Conservation (phyloP, 2,329 filamentous ascomycete species). For the Gremmenia infestans region DNA sequence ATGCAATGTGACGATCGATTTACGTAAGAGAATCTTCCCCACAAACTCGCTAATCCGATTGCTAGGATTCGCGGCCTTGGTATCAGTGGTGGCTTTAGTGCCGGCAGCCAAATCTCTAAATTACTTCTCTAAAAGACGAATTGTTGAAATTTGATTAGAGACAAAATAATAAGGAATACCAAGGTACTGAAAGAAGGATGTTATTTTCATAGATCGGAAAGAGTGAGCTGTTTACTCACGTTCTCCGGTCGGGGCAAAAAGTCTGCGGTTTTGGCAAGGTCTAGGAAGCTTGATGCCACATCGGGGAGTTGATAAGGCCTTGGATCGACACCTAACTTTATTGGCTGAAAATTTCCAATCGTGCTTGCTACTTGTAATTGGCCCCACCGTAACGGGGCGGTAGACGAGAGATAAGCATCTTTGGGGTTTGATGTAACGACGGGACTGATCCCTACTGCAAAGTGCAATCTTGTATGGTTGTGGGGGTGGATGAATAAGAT, state of each 20-base stretch:
- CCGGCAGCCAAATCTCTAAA: background rate
- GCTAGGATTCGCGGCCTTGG: background rate
- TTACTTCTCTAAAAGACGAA: background rate
- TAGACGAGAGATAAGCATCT: constrained; percentile 7
- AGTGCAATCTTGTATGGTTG: background rate
- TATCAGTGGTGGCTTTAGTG: background rate
- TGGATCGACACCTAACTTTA: background rate
- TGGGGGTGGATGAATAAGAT: background rate
- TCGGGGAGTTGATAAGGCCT: background rate
- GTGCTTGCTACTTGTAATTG: background rate
- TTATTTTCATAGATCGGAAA: background rate
- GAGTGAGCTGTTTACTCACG: background rate
- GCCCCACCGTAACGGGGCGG: background rate
- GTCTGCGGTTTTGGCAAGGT: background rate
- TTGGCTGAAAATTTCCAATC: background rate
- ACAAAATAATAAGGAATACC: too few species aligned
- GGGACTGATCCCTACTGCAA: background rate
- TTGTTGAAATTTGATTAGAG: too few species aligned
- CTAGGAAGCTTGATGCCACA: background rate
- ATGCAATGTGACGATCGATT: background rate
- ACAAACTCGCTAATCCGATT: background rate
- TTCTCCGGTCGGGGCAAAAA: background rate
- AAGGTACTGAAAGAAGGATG: too few species aligned
- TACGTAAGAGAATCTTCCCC: constrained; percentile 9
- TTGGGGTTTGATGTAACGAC: background rate